These are phyloP conservation scores for Lunularia cruciata DNA, from an alignment of 225 moss, liverwort and hornwort species.

Conservation along the genomic window DNA sequence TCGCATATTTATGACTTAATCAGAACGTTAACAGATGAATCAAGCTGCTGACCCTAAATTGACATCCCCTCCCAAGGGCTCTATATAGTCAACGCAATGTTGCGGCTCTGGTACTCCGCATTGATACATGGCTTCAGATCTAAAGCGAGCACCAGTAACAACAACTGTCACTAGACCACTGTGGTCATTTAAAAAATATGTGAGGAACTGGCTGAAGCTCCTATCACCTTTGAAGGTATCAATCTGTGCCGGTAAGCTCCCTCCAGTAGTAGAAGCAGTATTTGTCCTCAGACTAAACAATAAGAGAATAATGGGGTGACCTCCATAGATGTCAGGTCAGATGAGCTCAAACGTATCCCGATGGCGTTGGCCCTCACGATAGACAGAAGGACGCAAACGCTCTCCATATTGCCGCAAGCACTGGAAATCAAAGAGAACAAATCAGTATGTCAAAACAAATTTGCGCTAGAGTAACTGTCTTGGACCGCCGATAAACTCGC, in stretches of 20 bases:
- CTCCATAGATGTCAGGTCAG: background rate
- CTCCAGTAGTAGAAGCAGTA: background rate
- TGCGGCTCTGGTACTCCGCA: background rate
- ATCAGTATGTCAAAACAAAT: background rate
- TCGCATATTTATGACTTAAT: too few species aligned
- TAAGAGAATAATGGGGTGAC: background rate
- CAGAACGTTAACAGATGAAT: constrained; percentile 1
- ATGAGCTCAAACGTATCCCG: background rate
- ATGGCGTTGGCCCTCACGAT: constrained; percentile 3
- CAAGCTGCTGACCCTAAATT: constrained; percentile 1
- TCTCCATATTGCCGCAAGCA: constrained; percentile 87
- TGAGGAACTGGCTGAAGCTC: background rate
- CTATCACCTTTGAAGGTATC: background rate
- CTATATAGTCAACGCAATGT: background rate
- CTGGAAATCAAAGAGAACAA: constrained; percentile 51
- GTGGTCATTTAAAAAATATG: background rate
- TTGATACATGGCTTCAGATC: background rate
- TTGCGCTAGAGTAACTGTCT: background rate
- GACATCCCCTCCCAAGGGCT: constrained; percentile 10
- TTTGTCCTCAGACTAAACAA: background rate
- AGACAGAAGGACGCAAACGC: constrained; percentile 65
- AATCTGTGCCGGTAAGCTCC: background rate
- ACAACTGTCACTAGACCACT: background rate
- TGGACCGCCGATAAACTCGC: background rate
- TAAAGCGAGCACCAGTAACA: background rate